Evolutionary conservation across 2,329 filamentous ascomycete species (phyloP).

Genomic region (Macroventuria anomochaeta): DNA sequence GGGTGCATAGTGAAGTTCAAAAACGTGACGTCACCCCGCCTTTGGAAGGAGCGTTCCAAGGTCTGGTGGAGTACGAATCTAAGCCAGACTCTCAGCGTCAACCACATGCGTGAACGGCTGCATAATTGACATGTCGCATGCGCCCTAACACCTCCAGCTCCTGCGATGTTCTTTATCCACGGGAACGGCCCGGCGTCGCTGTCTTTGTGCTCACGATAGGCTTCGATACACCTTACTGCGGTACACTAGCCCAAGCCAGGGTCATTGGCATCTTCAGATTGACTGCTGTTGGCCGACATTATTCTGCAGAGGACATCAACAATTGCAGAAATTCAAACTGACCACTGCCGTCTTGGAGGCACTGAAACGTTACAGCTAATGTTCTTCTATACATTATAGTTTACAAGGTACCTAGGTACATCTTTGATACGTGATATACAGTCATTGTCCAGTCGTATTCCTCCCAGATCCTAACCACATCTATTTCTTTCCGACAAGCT

Average conservation of each 20-base stretch:
- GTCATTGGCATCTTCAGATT: neutral
- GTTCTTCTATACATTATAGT: neutral
- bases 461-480: neutral
- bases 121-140: neutral
- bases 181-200: constrained; percentile 13
- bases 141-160: neutral
- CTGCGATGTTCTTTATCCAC: neutral
- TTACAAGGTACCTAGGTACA: constrained; percentile 4
- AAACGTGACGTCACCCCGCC: constrained; percentile 30
- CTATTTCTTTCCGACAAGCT: constrained; percentile 32
- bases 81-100: constrained; percentile 23
- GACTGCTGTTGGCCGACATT: neutral
- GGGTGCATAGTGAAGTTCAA: constrained; percentile 17
- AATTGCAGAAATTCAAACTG: neutral
- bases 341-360: no score
- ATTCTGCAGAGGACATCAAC: neutral
- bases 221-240: neutral
- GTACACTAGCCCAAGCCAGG: neutral
- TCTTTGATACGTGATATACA: constrained; percentile 9
- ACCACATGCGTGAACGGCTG: constrained; percentile 14
- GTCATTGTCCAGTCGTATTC: neutral
- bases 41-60: neutral
- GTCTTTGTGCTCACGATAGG: neutral
- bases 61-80: neutral
- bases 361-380: neutral